Evolutionary conservation across 2,329 filamentous ascomycete genomes (phyloP), one percentile per base, ranked within the genome.

Genomic region (Akanthomyces muscarius): DNA sequence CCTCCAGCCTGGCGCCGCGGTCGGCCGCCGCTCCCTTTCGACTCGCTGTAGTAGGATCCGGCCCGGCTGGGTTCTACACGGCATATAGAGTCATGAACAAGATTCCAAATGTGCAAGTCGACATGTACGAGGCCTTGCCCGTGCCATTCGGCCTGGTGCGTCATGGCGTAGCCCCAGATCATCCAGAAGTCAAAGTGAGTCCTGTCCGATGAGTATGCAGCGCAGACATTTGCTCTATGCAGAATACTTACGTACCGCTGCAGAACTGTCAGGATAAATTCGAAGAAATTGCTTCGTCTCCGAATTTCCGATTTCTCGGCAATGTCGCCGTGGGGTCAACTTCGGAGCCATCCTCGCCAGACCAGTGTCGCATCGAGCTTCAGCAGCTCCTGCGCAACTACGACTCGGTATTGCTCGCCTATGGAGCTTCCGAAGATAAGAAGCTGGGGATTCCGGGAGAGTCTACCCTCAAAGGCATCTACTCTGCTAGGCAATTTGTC

Each of bases 211-310:
- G 13, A 28, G 16, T 45, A 4, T 23, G 14, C 50, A 51, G 8
- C 16, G 23, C 41, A 14, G 42, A 53, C 28, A 4, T 47, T 30
- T 16, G 21, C 21, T 21, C 25, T 11, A 13, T 5, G 10, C 36
- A 51, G 5, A 10, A 25, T 44, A 11, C 60, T 62, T 21, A 62
- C 36, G 25, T 63, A 36, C 41, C 42, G 23, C 25, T 59, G 21
- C 71, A 96, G 92, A 98, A 97, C 73, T 98, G 94, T 73, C 89
- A 96, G 79, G 91, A 95, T 16, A 97, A 92, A 70, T 97, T 99
- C 70, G 87, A 90, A 66, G 90, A 97, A 72, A 90, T 98, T 45
- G 95, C 94, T 1, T 81, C 84, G 38, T 93, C 90, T 3, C 85
- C 90, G 1, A 85, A 88, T 60, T 98, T 98, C 77, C 91, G 88